Evolutionary conservation across 768 basidiomycete genomes (phyloP).

Genomic region (Mycena sanguinolenta): DNA sequence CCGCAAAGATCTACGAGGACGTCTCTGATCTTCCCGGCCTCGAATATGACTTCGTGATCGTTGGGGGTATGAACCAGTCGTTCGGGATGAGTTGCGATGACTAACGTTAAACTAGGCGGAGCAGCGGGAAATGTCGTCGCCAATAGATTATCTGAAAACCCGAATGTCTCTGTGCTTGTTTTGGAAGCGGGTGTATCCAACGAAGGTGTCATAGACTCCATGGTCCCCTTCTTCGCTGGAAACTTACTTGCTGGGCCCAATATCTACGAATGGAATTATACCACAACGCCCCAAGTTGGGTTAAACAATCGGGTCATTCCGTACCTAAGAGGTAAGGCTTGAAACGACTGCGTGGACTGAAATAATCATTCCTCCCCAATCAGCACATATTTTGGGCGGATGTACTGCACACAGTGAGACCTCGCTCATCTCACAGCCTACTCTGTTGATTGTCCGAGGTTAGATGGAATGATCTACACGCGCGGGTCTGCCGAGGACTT

Average conservation of each 20-base stretch:
- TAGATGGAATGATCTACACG: constrained; percentile 1
- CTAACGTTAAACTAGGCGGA: neutral
- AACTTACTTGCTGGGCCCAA: neutral
- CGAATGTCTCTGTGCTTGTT: constrained; percentile 1
- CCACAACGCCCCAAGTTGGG: neutral
- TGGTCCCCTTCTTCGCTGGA: neutral
- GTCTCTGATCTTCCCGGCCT: neutral
- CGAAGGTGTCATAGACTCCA: neutral
- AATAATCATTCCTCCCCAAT: neutral
- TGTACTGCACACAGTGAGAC: too few species aligned
- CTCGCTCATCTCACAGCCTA: too few species aligned
- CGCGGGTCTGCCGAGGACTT: neutral
- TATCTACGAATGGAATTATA: neutral
- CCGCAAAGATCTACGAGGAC: neutral
- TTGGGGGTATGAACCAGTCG: neutral
- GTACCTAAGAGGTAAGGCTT: neutral
- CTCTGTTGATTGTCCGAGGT: neutral
- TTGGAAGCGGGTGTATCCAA: neutral
- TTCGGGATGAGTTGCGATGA: neutral
- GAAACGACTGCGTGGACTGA: neutral
- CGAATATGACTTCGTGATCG: constrained; percentile 2
- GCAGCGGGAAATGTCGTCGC: neutral
- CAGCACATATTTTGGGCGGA: neutral
- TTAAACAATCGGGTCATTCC: constrained; percentile 2
- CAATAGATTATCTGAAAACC: neutral